Base-by-base conservation (phyloP, 177 flowering plant genomes). In the Vitis hybrid region DNA sequence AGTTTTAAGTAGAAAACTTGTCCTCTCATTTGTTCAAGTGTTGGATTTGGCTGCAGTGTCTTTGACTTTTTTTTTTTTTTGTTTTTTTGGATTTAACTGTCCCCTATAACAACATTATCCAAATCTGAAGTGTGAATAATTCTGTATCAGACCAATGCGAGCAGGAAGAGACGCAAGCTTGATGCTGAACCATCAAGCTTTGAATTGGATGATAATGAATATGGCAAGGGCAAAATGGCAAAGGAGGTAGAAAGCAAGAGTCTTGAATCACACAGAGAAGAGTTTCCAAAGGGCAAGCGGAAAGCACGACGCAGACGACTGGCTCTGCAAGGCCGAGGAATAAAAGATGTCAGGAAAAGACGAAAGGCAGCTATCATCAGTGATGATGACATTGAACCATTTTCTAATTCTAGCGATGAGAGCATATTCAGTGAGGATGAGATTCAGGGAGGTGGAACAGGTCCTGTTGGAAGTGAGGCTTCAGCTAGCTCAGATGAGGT, bases 251-350 rank as follows among this genome's bases (percentile, higher is more conserved):
- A 82, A 53, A 67, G 81, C 48, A 88, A 79, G 67, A 84, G 71
- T 77, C 69, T 81, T 12, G 86, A 87, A 31, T 79, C 90, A 13
- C 87, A 80, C 53, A 83, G 73, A 62, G 97, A 91, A 62, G 96
- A 93, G 6, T 85, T 85, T 65, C 97, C 99, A 48, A 95, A 91
- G 78, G 97, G 99, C 22, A 95, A 91, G 84, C 75, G 97, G 51
- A 90, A 90, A 71, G 89, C 96, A 20, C 78, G 97, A 64, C 81
- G 96, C 69, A 87, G 92, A 75, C 82, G 93, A 49, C 73, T 91
- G 64, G 84, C 92, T 53, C 74, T 90, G 55, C 91, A 86, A 75
- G 94, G 98, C 55, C 87, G 89, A 80, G 89, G 86, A 18, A 67
- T 87, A 14, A 87, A 82, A 60, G 89, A 89, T 75, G 76, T 81